phyloP scores from a whole-genome alignment of 1,139 yeast species.

The Pichia sp. region DNA sequence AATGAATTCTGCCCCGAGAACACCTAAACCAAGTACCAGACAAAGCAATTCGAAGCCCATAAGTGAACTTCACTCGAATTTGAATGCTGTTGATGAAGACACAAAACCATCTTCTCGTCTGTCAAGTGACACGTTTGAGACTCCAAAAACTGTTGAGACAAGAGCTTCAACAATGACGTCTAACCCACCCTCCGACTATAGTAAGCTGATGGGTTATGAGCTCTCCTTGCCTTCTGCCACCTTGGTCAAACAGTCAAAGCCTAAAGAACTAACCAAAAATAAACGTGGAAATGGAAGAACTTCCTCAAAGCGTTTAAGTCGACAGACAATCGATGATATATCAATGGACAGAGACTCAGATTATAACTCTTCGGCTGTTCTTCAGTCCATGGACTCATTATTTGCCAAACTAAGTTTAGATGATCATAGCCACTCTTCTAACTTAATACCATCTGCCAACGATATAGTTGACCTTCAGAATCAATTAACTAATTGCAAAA shows the following conservation, averaged over 20 bases:
- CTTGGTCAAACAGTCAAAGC: neutral
- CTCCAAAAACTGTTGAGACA: conserved; percentile 16
- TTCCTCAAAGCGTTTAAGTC: conserved; percentile 12
- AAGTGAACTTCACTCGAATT: neutral
- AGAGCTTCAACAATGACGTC: conserved; percentile 17
- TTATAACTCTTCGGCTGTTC: neutral
- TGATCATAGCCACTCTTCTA: neutral
- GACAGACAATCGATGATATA: conserved; percentile 9
- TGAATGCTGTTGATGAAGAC: neutral
- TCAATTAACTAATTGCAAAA: conserved; percentile 29
- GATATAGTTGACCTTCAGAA: conserved; percentile 26
- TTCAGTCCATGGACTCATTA: neutral
- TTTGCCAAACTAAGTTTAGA: conserved; percentile 10
- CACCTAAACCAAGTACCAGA: neutral
- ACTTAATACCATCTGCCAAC: neutral
- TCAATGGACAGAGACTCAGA: conserved; percentile 11
- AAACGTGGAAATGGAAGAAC: neutral
- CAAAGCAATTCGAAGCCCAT: neutral
- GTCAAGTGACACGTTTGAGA: conserved; percentile 16
- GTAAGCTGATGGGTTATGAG: neutral
- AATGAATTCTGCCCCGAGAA: neutral
- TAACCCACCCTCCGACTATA: conserved; percentile 1
- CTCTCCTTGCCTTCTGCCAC: conserved; percentile 2
- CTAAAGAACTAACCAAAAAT: neutral
- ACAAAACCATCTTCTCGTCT: conserved; percentile 12